phyloP scores from a whole-genome alignment of 495 filamentous ascomycete species.

The Hypoxylon perforatum region DNA sequence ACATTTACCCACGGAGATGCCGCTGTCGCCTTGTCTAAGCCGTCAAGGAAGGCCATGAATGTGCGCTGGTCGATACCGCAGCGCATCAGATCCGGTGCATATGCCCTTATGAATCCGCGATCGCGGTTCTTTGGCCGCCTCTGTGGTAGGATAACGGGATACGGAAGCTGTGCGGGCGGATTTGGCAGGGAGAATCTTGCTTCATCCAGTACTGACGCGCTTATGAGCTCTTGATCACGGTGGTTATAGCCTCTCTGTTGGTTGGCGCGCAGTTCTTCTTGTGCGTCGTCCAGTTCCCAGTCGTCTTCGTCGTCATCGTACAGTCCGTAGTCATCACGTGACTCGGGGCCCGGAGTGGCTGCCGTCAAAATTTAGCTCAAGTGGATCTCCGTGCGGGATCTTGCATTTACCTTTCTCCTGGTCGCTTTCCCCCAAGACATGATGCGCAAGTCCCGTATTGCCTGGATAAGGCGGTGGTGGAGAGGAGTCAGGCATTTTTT shows the following conservation, averaged over 20 bases:
- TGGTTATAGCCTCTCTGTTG: neutral
- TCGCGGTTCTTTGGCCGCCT: conserved; percentile 43
- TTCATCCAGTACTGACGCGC: neutral
- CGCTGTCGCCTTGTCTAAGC: conserved; percentile 47
- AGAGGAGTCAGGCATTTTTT: no score
- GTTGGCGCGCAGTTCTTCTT: conserved; percentile 5
- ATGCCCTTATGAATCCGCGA: conserved; percentile 54
- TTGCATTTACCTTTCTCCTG: no score
- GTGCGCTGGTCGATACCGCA: conserved; percentile 52
- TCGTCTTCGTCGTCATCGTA: conserved; percentile 18
- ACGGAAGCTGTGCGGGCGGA: conserved; percentile 6
- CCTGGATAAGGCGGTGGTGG: no score
- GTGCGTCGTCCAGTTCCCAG: conserved; percentile 14
- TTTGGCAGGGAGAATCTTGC: neutral
- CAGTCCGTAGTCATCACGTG: neutral
- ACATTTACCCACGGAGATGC: conserved; percentile 51
- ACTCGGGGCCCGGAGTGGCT: neutral
- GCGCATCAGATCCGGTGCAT: conserved; percentile 52
- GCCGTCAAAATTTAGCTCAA: neutral
- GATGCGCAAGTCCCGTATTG: no score
- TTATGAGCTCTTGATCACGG: neutral
- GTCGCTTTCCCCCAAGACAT: no score
- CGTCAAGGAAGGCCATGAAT: conserved; percentile 55
- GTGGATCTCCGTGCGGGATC: neutral
- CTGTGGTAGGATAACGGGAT: conserved; percentile 32